Conservation (phyloP, 202 grass and related monocot species). For the Setaria italica region DNA sequence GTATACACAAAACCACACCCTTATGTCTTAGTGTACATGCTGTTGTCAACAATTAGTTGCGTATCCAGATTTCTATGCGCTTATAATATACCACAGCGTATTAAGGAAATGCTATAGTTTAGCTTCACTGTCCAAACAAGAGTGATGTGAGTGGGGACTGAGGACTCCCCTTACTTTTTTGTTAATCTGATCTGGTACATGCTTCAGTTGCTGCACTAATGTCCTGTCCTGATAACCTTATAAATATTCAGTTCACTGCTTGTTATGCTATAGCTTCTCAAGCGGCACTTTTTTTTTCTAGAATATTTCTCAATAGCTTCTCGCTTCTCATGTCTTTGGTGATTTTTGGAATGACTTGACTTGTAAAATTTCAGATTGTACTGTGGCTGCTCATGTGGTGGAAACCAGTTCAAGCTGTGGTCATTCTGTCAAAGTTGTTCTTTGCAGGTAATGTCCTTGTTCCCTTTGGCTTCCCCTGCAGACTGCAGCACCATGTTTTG, state of each 20-base stretch:
- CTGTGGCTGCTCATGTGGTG: conserved; percentile 88
- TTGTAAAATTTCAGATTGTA: conserved; percentile 64
- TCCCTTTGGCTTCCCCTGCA: conserved; percentile 32
- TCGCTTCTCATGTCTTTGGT: conserved; percentile 6
- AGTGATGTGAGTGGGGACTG: background rate
- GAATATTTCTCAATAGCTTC: background rate
- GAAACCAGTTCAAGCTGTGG: conserved; percentile 73
- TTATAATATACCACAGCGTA: background rate
- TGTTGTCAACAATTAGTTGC: background rate
- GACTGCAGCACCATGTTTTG: background rate
- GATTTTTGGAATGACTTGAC: conserved; percentile 3
- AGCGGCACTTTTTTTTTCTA: background rate
- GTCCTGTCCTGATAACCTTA: background rate
- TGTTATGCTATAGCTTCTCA: background rate
- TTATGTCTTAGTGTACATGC: no score
- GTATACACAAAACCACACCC: no score
- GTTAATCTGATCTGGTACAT: background rate
- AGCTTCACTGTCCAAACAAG: background rate
- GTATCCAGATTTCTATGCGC: no score
- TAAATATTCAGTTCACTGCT: background rate
- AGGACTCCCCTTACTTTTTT: background rate
- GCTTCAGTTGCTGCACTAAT: background rate
- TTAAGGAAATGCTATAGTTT: background rate
- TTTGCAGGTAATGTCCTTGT: conserved; percentile 71
- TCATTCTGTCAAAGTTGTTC: conserved; percentile 91